Evolutionary conservation across 2,329 filamentous ascomycete genomes (phyloP), one percentile per base, ranked within the genome.

Genomic region (Fusarium nygamai): DNA sequence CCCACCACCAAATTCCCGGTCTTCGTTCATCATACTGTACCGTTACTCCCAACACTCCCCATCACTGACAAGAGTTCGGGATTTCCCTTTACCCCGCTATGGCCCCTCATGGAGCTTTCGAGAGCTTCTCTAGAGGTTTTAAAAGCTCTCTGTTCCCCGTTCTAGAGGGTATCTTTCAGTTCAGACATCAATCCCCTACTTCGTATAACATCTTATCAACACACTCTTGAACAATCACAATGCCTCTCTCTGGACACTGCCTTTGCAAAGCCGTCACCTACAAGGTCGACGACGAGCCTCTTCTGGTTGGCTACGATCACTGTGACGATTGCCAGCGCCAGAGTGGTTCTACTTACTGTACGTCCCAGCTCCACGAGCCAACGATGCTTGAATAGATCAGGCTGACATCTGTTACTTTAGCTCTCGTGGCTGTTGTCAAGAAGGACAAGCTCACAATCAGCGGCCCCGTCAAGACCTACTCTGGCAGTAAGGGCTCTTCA

Each of bases 291-390:
- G 87, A 88, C 33, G 83, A 82, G 56, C 87, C 87, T 61, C 78
- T 88, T 62, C 48, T 88, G 81, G 89, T 88, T 59, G 91, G 88
- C 73, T 92, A 93, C 81, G 92, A 93, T 80, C 91, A 93, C 85
- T 93, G 91, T 78, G 91, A 93, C 79, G 91, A 92, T 83, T 93
- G 91, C 87, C 91, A 93, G 83, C 90, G 91, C 79, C 91, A 93
- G 84, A 88, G 84, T 58, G 91, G 91, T 73, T 92, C 90, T 24
- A 92, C 91, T 66, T 93, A 93, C 82, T 92, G 89, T 91, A 82
- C 72, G 88, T 80, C n/a, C 34, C 27, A 46, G 41, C 29, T 48
- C 34, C 20, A 20, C 41, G 29, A 36, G 47, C 34, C 1, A 44
- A 14, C 3, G 4, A 6, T 39, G 19, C 17, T 36, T 24, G 22